phyloP scores from a whole-genome alignment of 2,329 filamentous ascomycete species.

The Aspergillus sp. region DNA sequence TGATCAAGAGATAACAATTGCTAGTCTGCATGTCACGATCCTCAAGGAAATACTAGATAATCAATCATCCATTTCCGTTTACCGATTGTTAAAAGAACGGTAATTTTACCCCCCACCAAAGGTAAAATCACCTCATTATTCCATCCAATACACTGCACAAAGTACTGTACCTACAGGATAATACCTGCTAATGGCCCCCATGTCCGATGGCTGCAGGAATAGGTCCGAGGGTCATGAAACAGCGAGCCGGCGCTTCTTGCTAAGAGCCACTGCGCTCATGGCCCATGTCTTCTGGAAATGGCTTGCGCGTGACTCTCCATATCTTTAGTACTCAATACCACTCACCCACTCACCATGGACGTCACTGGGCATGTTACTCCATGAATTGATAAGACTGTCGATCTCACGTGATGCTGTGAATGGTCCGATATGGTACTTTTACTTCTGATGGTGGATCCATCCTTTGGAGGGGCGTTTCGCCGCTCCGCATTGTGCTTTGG shows the following conservation, averaged over 20 bases:
- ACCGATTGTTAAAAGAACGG: background rate
- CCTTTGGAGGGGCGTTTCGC: background rate
- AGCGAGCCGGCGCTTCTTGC: background rate
- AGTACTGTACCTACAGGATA: background rate
- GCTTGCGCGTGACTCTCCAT: background rate
- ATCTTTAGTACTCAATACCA: background rate
- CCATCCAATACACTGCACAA: background rate
- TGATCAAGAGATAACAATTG: too few species aligned
- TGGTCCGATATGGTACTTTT: background rate
- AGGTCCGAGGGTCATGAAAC: background rate
- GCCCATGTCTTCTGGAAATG: background rate
- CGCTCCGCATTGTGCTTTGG: background rate
- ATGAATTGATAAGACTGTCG: background rate
- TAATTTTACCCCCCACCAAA: background rate
- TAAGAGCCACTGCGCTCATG: background rate
- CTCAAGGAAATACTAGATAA: too few species aligned
- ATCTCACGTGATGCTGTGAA: slow-evolving; percentile 6
- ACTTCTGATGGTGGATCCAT: background rate
- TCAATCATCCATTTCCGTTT: background rate
- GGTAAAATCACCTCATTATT: background rate
- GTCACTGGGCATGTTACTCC: background rate
- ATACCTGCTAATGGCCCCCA: background rate
- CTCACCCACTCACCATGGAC: background rate
- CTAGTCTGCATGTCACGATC: too few species aligned
- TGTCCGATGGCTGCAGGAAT: background rate